Evolutionary conservation across 164 flowering plant species (phyloP), one percentile per base, ranked within the genome.

Genomic region (Berberis vulgaris): DNA sequence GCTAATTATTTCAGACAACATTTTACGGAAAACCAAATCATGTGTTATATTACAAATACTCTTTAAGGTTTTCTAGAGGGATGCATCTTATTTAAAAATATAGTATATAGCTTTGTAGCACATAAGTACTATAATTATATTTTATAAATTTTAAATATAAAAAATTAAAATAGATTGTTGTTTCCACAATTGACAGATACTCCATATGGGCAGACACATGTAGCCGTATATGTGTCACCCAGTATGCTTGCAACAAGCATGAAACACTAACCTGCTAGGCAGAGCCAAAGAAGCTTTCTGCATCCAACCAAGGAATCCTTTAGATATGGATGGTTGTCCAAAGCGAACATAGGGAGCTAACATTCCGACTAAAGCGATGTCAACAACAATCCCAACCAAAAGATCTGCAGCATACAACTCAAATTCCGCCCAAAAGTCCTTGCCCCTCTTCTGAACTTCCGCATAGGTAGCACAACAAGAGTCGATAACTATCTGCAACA

Each of bases 401-500:
- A 89, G 82, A 77, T 91, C 97, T 0, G 97, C 96, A 64, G 69
- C 74, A 72, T 86, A 94, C 76, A 94, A 78, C 78, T 94, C 99
- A 79, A 91, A 94, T 62, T 94, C 97, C 9, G 91, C 69, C 97
- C 99, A 94, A 66, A 94, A 94, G 65, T 94, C 91, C 72, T 94
- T 83, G 9, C 97, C 99, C 61, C 99, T 85, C 70, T 91, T 91
- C 63, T 87, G 96, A 73, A 86, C 81, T 81, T 94, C 97, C 6
- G 96, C 99, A 79, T 87, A 83, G 46, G 99, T 94, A 49, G 97
- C 99, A 80, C 97, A 94, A 70, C 89, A 84, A 66, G 97, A 84
- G 76, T 94, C 97, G 65, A 94, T 94, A 44, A 91, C 87, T 63
- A 89, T 69, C 97, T 91, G 78, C 80, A 81, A 52, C 60, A 57